Evolutionary conservation across 768 basidiomycete species (phyloP).

Genomic region (Boletus edulis): DNA sequence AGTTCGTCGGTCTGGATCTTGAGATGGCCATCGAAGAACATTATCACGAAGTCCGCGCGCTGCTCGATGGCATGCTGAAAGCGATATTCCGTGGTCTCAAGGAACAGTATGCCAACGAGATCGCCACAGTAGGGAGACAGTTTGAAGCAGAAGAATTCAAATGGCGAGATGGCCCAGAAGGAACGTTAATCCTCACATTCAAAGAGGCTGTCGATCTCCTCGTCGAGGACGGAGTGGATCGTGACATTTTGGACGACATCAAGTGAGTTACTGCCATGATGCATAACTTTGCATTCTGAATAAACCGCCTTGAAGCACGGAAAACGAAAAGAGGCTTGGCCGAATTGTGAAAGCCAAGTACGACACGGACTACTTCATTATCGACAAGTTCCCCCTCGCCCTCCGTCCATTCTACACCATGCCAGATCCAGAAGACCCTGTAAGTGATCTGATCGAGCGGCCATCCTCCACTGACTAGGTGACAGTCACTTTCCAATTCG

Average conservation of each 20-base stretch:
- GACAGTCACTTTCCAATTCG: slow-evolving; percentile 88
- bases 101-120: slow-evolving; percentile 76
- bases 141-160: slow-evolving; percentile 97
- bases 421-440: slow-evolving; percentile 91
- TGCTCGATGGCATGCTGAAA: slow-evolving; percentile 84
- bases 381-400: slow-evolving; percentile 97
- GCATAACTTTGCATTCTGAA: background rate
- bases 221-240: slow-evolving; percentile 78
- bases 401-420: slow-evolving; percentile 99
- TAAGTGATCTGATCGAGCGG: slow-evolving; percentile 36
- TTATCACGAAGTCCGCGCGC: slow-evolving; percentile 95
- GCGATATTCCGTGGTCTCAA: slow-evolving; percentile 83
- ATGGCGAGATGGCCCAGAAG: slow-evolving; percentile 66
- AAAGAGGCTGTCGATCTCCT: slow-evolving; percentile 85
- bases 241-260: slow-evolving; percentile 85
- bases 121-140: slow-evolving; percentile 76
- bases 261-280: slow-evolving; percentile 47
- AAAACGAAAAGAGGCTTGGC: slow-evolving; percentile 93
- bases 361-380: slow-evolving; percentile 97
- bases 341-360: slow-evolving; percentile 89
- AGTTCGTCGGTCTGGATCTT: slow-evolving; percentile 97
- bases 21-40: slow-evolving; percentile 99
- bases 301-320: slow-evolving; percentile 59
- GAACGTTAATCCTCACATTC: slow-evolving; percentile 84
- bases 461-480: background rate